phyloP scores from a whole-genome alignment of 177 flowering plant genomes.

The Tripterygium wilfordii region DNA sequence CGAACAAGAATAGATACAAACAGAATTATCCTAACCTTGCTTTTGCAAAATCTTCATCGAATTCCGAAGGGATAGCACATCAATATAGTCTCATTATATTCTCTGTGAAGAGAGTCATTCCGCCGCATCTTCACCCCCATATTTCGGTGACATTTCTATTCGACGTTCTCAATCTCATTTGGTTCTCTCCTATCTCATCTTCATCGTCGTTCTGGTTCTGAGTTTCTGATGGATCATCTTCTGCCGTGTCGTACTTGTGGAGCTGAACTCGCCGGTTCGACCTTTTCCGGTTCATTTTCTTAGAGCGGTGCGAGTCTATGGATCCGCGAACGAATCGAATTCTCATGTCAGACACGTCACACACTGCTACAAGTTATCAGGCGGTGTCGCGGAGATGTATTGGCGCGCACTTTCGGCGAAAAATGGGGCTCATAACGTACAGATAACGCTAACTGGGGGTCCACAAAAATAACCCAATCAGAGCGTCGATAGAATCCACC shows the following conservation, averaged over 20 bases:
- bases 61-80: constrained; percentile 57
- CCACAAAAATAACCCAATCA: too few species aligned
- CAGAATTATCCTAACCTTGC: constrained; percentile 53
- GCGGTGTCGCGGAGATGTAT: too few species aligned
- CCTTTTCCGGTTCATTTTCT: too few species aligned
- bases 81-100: constrained; percentile 71
- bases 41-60: constrained; percentile 72
- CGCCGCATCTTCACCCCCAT: constrained; percentile 75
- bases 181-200: constrained; percentile 9
- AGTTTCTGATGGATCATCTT: too few species aligned
- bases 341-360: too few species aligned
- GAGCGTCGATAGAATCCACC: too few species aligned
- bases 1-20: not conserved
- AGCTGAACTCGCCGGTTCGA: constrained; percentile 32
- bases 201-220: constrained; percentile 12
- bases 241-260: constrained; percentile 27
- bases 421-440: constrained; percentile 4
- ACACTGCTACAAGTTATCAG: too few species aligned
- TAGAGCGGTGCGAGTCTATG: too few species aligned
- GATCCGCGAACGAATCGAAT: too few species aligned
- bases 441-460: constrained; percentile 13
- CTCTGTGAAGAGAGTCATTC: constrained; percentile 57
- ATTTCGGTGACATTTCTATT: too few species aligned
- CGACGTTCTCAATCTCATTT: constrained; percentile 33
- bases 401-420: constrained; percentile 19